These are phyloP conservation scores for Chrysoporthe cubensis DNA, from an alignment of 2,329 filamentous ascomycete genomes.

Conservation along the genomic window DNA sequence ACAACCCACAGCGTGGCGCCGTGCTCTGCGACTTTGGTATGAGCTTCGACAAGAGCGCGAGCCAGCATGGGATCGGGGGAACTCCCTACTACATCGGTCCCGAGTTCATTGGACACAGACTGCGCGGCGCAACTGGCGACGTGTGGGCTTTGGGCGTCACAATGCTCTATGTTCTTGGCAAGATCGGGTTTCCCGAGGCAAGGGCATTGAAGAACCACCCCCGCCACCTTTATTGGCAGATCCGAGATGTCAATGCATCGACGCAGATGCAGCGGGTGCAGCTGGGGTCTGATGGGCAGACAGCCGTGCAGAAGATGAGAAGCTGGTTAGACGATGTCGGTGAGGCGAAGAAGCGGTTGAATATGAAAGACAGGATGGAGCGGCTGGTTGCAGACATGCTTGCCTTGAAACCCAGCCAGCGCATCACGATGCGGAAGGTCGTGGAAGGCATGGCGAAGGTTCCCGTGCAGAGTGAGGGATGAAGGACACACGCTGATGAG, in stretches of 20 bases:
- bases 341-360: constrained; percentile 51
- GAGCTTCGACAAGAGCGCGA: constrained; percentile 53
- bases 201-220: constrained; percentile 53
- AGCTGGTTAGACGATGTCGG: constrained; percentile 59
- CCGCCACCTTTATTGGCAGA: constrained; percentile 60
- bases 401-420: constrained; percentile 52
- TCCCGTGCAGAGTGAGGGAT: constrained; percentile 37
- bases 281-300: constrained; percentile 26
- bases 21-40: constrained; percentile 65
- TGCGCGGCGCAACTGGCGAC: constrained; percentile 58
- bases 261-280: constrained; percentile 37
- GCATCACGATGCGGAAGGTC: constrained; percentile 59
- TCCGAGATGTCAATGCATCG: constrained; percentile 55
- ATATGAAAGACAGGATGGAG: constrained; percentile 53
- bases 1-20: constrained; percentile 60
- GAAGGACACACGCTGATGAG: constrained; percentile 16
- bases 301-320: constrained; percentile 51
- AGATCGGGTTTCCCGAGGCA: constrained; percentile 59
- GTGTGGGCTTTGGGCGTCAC: constrained; percentile 65
- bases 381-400: constrained; percentile 59
- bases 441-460: constrained; percentile 45
- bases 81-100: constrained; percentile 66
- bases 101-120: constrained; percentile 60
- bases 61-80: constrained; percentile 48
- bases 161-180: constrained; percentile 62